Base-by-base conservation (phyloP, 805 yeast species). In the Maudiozyma turicensis region DNA sequence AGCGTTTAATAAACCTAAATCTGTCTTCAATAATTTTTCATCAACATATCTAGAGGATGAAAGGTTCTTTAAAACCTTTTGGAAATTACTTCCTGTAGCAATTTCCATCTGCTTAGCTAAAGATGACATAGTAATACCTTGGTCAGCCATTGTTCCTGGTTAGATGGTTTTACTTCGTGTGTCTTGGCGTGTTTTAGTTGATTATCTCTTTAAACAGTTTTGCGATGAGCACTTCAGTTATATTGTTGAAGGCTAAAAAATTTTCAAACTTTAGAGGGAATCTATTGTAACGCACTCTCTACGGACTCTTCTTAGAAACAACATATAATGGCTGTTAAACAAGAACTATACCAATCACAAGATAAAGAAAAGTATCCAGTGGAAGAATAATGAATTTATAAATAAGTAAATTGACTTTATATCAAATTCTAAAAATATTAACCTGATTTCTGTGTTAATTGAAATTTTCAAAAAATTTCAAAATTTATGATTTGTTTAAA, bases 1-100 rank as follows among this genome's bases (percentile, higher is more conserved):
- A 7, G 67, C 58, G n/a, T 57, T 57, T 28, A 66, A 51, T 10
- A 66, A 51, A 14, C 59, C 58, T 43, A 65, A 48, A 11, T 66
- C 70, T 14, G 66, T 58, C 44, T 65, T 64, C 20, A 66, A 45
- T 37, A 65, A 48, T 34, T 58, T 51, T 44, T 66, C 68, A 43
- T 61, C 56, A 14, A 64, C 59, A 48, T 65, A 66, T 2, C 43
- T 50, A 5, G 60, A 57, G 9, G 64, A 60, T 35, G 56, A 56
- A 32, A 66, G 48, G 5, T 56, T 46, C 44, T 54, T 56, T 43
- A 66, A 51, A 30, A 66, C 49, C 9, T 52, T 54, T 40, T 60
- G 60, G 45, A 66, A 66, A 40, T 65, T 64, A 35, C 52, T 45
- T 6, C 63, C 64, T n/a, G 60, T 46, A 14, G 57, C 52, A n/a